Conservation (phyloP, 2,329 filamentous ascomycete species). For the Sporothrix curviconia region DNA sequence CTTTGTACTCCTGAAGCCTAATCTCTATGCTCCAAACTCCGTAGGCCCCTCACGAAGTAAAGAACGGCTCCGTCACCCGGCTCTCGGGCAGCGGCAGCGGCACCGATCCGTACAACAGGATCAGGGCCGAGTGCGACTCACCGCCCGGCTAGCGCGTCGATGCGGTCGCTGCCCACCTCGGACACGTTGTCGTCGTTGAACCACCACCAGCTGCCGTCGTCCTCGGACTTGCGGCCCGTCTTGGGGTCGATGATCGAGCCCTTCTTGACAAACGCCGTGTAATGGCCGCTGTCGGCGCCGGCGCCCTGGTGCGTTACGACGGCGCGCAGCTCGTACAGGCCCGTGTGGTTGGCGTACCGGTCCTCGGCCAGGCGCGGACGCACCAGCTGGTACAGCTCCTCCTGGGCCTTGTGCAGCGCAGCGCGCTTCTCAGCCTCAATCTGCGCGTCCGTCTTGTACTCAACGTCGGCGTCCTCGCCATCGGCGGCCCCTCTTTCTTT, state of each 20-base stretch:
- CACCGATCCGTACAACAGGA: slow-evolving; percentile 71
- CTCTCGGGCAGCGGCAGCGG: slow-evolving; percentile 53
- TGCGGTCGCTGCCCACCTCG: slow-evolving; percentile 86
- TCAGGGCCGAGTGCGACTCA: slow-evolving; percentile 76
- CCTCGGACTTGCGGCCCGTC: slow-evolving; percentile 69
- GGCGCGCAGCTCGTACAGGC: slow-evolving; percentile 87
- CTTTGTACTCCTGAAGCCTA: not conserved
- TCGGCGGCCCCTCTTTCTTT: slow-evolving; percentile 38
- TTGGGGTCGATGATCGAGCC: slow-evolving; percentile 62
- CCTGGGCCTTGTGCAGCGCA: slow-evolving; percentile 72
- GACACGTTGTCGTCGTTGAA: slow-evolving; percentile 98
- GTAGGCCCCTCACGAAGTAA: slow-evolving; percentile 10
- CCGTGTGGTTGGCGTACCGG: slow-evolving; percentile 82
- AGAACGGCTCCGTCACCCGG: slow-evolving; percentile 13
- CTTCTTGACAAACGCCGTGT: slow-evolving; percentile 98
- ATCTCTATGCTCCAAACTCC: not conserved
- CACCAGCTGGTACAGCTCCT: slow-evolving; percentile 75
- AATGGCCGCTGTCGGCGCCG: slow-evolving; percentile 94
- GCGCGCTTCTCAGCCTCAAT: slow-evolving; percentile 78
- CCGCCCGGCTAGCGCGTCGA: slow-evolving; percentile 85
- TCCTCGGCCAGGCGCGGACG: slow-evolving; percentile 68
- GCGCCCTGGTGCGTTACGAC: slow-evolving; percentile 95
- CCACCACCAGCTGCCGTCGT: slow-evolving; percentile 99
- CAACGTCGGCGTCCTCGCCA: slow-evolving; percentile 62
- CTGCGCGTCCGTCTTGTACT: slow-evolving; percentile 89